Percentiles rank a stretch among this genome's conserved stretches.
phyloP scores from a whole-genome alignment of 192 early-diverging fungal genomes.

The Backusella westeae region DNA sequence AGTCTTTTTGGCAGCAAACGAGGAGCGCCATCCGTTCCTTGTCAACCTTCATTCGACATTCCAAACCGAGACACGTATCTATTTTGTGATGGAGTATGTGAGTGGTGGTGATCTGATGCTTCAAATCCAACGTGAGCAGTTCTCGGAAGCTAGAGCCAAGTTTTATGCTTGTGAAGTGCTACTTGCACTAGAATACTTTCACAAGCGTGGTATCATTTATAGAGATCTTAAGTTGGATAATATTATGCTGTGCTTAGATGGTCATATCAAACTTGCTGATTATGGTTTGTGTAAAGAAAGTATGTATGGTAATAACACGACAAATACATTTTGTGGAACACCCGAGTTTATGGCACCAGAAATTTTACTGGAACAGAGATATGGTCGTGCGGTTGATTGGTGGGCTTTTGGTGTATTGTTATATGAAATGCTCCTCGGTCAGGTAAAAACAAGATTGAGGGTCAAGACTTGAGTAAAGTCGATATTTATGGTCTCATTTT shows the following conservation, averaged over 20 bases:
- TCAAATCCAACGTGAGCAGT: conserved; percentile 92
- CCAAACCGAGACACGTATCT: conserved; percentile 91
- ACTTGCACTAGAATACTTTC: conserved; percentile 93
- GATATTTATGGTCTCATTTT: background rate
- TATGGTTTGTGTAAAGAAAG: conserved; percentile 86
- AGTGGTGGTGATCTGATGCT: conserved; percentile 98
- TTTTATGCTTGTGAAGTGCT: conserved; percentile 97
- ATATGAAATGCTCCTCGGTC: conserved; percentile 72
- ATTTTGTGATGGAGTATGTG: conserved; percentile 99
- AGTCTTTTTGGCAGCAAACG: conserved; percentile 89
- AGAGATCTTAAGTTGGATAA: conserved; percentile 85
- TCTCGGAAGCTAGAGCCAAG: conserved; percentile 82
- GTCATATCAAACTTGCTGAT: conserved; percentile 84
- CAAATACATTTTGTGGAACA: conserved; percentile 83
- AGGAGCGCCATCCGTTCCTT: conserved; percentile 92
- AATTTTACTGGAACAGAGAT: conserved; percentile 75
- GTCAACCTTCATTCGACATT: conserved; percentile 96
- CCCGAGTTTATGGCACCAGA: conserved; percentile 91
- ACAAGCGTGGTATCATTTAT: conserved; percentile 89
- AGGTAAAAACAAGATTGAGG: conserved; percentile 29
- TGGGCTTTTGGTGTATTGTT: conserved; percentile 69
- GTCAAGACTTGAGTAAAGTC: background rate
- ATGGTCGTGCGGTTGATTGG: conserved; percentile 81
- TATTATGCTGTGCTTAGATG: conserved; percentile 72
- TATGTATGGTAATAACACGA: conserved; percentile 63